These are phyloP conservation scores for Camelina neglecta DNA, from an alignment of 345 rosid species.

Conservation along the genomic window DNA sequence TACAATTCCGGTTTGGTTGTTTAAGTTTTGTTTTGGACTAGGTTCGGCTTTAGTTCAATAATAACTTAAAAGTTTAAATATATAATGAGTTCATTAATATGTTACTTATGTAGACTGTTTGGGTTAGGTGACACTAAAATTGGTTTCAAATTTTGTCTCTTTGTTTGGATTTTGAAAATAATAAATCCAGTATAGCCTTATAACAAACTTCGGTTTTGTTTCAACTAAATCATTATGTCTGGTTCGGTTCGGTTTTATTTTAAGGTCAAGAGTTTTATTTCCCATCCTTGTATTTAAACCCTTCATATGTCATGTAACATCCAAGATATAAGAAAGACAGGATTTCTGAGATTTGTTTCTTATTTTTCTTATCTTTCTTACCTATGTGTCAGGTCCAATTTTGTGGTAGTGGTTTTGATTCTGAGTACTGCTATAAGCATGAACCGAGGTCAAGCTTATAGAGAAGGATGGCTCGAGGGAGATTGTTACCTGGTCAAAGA, in stretches of 20 bases:
- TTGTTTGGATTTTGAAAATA: not conserved
- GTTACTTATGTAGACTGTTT: not conserved
- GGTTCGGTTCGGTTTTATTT: not conserved
- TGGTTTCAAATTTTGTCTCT: not conserved
- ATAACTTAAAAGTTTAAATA: not conserved
- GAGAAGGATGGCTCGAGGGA: conserved; percentile 73
- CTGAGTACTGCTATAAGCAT: conserved; percentile 68
- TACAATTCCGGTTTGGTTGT: not conserved
- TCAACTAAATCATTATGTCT: not conserved
- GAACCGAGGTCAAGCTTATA: conserved; percentile 68
- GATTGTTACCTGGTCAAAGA: conserved; percentile 73
- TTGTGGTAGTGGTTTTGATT: conserved; percentile 55
- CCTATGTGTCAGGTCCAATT: conserved; percentile 59
- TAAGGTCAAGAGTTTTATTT: not conserved
- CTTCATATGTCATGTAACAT: no score
- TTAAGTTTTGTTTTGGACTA: not conserved
- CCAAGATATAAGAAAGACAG: no score
- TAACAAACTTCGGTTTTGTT: not conserved
- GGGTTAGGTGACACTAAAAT: not conserved
- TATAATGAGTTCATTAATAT: not conserved
- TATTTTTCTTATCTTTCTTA: not conserved
- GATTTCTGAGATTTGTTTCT: not conserved
- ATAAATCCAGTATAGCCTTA: not conserved
- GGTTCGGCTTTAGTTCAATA: not conserved
- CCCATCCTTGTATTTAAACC: no score